These are phyloP conservation scores for Rubia tinctorum DNA, from an alignment of 305 asterid genomes.

Conservation along the genomic window DNA sequence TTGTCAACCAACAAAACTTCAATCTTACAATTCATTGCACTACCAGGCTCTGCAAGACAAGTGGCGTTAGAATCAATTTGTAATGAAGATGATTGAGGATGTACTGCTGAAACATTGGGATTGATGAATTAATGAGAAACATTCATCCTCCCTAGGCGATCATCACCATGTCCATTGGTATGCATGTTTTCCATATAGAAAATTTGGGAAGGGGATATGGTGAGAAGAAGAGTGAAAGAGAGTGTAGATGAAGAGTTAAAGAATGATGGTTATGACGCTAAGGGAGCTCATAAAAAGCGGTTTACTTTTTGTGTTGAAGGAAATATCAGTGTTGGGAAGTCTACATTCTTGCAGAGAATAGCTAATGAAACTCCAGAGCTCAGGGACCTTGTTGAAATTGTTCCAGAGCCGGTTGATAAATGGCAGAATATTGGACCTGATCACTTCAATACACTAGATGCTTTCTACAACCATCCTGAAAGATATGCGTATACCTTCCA, in stretches of 20 bases:
- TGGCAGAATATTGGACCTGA: constrained; percentile 93
- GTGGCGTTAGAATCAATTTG: background rate
- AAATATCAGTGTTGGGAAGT: constrained; percentile 94
- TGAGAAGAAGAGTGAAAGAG: background rate
- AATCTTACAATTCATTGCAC: background rate
- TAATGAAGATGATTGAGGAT: background rate
- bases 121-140: background rate
- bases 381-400: constrained; percentile 87
- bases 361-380: constrained; percentile 95
- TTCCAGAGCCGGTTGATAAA: constrained; percentile 91
- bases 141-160: background rate
- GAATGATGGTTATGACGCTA: constrained; percentile 32
- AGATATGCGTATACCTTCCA: constrained; percentile 97
- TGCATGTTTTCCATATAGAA: background rate
- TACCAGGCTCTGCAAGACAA: background rate
- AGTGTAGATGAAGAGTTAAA: constrained; percentile 88
- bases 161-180: background rate
- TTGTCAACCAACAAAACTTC: background rate
- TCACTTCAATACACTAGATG: constrained; percentile 88
- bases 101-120: background rate
- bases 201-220: background rate
- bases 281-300: constrained; percentile 52
- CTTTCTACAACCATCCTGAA: constrained; percentile 90
- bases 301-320: constrained; percentile 97
- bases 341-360: constrained; percentile 84